phyloP scores from a whole-genome alignment of 1,139 yeast genomes.

The Suhomyces guaymorum region DNA sequence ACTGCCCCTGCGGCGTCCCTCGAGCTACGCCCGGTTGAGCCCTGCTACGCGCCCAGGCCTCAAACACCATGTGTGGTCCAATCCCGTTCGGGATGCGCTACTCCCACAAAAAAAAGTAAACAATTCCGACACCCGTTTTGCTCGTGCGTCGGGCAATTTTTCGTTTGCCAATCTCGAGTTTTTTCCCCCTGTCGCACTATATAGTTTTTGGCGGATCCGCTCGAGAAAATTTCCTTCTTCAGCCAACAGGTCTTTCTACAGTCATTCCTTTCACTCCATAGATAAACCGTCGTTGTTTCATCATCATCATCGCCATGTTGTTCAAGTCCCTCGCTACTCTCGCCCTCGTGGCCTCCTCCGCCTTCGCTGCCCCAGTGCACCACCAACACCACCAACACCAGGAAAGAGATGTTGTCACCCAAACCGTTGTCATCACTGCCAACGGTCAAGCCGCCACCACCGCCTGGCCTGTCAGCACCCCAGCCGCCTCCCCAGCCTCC shows the following conservation, averaged over 20 bases:
- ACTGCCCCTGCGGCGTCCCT: not conserved
- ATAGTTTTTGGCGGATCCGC: constrained; percentile 5
- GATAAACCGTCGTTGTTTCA: constrained; percentile 16
- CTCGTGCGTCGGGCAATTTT: not conserved
- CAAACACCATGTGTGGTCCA: not conserved
- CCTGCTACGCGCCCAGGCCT: not conserved
- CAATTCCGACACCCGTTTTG: not conserved
- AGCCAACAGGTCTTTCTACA: constrained; percentile 20
- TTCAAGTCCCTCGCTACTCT: constrained; percentile 27
- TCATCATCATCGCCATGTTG: constrained; percentile 20
- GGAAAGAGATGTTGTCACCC: constrained; percentile 36
- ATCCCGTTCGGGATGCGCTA: not conserved
- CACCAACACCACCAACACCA: constrained; percentile 43
- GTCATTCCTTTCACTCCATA: constrained; percentile 28
- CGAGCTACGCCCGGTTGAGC: not conserved
- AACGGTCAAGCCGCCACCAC: constrained; percentile 13
- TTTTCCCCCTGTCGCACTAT: constrained; percentile 3
- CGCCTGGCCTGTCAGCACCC: constrained; percentile 12
- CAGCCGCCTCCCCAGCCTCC: constrained; percentile 10
- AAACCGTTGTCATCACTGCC: constrained; percentile 17
- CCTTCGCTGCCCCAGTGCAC: constrained; percentile 33
- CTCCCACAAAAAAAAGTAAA: not conserved
- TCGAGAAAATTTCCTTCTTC: constrained; percentile 2
- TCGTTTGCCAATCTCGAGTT: too few species aligned
- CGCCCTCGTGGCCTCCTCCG: constrained; percentile 24